These are phyloP conservation scores for Trichoderma sp. DNA, from an alignment of 2,329 filamentous ascomycete species.

Conservation along the genomic window DNA sequence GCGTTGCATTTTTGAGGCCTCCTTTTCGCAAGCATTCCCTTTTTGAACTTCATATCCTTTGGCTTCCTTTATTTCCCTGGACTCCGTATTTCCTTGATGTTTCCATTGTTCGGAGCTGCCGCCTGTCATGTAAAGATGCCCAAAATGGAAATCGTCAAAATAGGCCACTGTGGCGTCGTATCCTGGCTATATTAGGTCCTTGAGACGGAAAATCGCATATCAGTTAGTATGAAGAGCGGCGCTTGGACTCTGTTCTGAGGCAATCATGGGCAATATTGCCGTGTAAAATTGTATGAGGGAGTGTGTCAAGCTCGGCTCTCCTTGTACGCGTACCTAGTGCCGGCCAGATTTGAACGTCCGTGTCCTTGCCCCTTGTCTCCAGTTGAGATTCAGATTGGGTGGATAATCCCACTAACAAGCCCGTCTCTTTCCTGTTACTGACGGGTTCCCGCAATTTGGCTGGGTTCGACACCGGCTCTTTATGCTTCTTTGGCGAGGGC, in stretches of 20 bases:
- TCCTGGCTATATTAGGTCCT: neutral
- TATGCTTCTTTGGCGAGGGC: neutral
- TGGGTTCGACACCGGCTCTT: neutral
- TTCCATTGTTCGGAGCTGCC: neutral
- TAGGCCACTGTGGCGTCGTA: neutral
- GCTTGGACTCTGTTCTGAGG: neutral
- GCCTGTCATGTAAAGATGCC: neutral
- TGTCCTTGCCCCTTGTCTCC: slow-evolving; percentile 1
- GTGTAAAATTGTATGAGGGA: neutral
- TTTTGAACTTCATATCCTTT: neutral
- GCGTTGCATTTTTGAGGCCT: slow-evolving; percentile 1
- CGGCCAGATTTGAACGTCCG: neutral
- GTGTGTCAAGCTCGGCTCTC: neutral
- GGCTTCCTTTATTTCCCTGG: neutral
- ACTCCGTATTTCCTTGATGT: neutral
- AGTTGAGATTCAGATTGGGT: neutral
- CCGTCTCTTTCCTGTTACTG: neutral
- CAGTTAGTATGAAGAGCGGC: neutral
- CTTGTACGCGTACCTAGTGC: neutral
- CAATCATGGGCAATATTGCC: neutral
- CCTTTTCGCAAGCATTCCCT: slow-evolving; percentile 12
- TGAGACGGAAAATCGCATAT: neutral
- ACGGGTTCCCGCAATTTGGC: neutral
- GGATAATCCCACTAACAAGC: neutral
- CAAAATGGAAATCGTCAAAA: neutral